Base-by-base conservation (phyloP, 371 early-diverging fungal species). In the Mucor mucedo region DNA sequence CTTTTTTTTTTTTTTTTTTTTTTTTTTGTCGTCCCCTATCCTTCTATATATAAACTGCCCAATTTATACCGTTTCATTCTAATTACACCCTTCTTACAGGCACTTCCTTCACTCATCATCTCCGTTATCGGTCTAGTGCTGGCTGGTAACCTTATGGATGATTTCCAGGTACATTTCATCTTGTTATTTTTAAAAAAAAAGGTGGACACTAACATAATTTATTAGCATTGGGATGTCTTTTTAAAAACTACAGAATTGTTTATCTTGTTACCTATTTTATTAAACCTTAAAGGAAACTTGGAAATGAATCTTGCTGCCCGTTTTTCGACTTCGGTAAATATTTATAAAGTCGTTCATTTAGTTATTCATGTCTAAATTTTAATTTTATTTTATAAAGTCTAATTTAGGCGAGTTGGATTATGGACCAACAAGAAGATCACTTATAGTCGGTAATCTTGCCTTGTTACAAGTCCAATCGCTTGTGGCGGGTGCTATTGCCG, bases 251-350 rank as follows among this genome's bases (percentile, higher is more conserved):
- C 91, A 2, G 91, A 92, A 60, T 78, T 95, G 1, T 91, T 92
- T 72, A 90, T 95, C 60, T 77, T 95, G 70, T 85, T 93, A n/a
- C 90, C 95, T 14, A 85, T 93, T 47, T 71, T 95, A 41, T 71
- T 93, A 49, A 93, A 93, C 66, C 76, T 94, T 32, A 95, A 94
- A 65, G 94, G 95, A 66, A 95, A 94, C 73, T 80, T 93, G 35
- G 94, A 94, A 79, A 90, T 93, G 87, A 95, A 92, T 67, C 80
- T 94, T 58, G 89, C 93, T 6, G 87, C 93, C 28, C 80, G 95
- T 14, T 75, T 93, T 29, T 90, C 93, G 2, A 94, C 95, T 4
- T 85, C 86, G 40, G 89, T 89, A 79, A 81, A 72, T 58, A 10
- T 39, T 39, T 29, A n/a, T 27, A 41, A 52, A 21, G 32, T 5